Conservation (phyloP, 345 rosid genomes). For the Gossypium australe region DNA sequence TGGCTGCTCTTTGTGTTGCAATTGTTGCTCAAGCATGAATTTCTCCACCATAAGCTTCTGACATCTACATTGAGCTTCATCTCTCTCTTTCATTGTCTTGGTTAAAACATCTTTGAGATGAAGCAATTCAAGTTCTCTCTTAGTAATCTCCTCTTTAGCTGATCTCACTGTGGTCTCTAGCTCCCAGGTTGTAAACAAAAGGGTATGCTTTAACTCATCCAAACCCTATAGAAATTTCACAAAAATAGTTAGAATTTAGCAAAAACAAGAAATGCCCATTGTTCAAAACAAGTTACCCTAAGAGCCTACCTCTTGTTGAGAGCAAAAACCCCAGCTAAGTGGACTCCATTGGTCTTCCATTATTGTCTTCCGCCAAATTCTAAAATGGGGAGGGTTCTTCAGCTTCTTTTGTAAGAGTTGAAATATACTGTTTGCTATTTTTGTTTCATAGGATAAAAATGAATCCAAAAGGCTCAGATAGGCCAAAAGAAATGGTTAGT, state of each 20-base stretch:
- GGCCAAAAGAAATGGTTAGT: conserved; percentile 11
- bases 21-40: conserved; percentile 22
- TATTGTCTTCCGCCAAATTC: neutral
- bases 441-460: conserved; percentile 24
- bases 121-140: conserved; percentile 35
- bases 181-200: conserved; percentile 40
- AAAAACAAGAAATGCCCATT: neutral
- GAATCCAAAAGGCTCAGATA: conserved; percentile 29
- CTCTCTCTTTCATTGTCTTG: conserved; percentile 35
- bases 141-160: conserved; percentile 48
- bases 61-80: conserved; percentile 37
- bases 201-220: conserved; percentile 39
- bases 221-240: conserved; percentile 29
- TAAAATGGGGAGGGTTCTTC: neutral
- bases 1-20: conserved; percentile 9
- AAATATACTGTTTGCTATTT: neutral
- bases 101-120: conserved; percentile 36
- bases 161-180: conserved; percentile 37
- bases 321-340: conserved; percentile 28
- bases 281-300: neutral
- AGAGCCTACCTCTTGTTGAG: conserved; percentile 34
- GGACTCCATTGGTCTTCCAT: conserved; percentile 47
- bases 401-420: conserved; percentile 26
- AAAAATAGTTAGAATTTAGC: neutral
- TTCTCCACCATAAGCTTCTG: conserved; percentile 34